Percentiles rank a stretch among this genome's conserved stretches.
These are phyloP conservation scores for Annulohypoxylon bovei DNA, from an alignment of 495 filamentous ascomycete species.

Conservation along the genomic window DNA sequence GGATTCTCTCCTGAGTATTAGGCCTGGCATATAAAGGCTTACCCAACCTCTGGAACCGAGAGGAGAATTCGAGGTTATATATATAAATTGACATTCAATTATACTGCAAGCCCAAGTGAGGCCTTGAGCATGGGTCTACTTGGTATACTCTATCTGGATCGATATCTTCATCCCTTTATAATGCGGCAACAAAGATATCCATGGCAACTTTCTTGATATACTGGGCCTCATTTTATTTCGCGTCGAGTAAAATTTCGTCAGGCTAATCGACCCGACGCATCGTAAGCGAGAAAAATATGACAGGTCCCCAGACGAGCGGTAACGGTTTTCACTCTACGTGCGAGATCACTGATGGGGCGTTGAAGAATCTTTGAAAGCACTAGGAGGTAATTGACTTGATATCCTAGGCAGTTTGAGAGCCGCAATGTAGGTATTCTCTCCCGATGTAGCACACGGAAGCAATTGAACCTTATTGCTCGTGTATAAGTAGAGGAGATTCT, in stretches of 20 bases:
- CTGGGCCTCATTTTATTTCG: neutral
- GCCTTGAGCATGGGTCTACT: neutral
- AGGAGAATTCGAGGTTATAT: neutral
- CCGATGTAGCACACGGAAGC: constrained; percentile 2
- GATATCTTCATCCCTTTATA: neutral
- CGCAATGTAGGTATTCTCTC: neutral
- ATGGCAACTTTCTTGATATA: constrained; percentile 14
- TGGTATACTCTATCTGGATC: neutral
- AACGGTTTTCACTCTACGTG: constrained; percentile 3
- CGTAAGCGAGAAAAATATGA: neutral
- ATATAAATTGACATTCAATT: constrained; percentile 5
- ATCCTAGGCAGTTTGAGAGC: neutral
- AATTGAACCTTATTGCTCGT: neutral
- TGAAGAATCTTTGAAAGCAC: neutral
- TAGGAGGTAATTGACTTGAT: neutral
- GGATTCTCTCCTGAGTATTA: neutral
- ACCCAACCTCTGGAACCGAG: neutral
- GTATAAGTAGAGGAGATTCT: constrained; percentile 7
- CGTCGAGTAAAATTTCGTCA: neutral
- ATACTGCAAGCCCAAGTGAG: neutral
- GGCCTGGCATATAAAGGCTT: neutral
- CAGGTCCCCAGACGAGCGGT: neutral
- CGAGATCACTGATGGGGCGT: neutral
- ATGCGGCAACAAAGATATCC: neutral
- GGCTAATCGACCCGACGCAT: neutral